Evolutionary conservation across 169 alveolate species (phyloP).

Genomic region (Eimeria praecox): DNA sequence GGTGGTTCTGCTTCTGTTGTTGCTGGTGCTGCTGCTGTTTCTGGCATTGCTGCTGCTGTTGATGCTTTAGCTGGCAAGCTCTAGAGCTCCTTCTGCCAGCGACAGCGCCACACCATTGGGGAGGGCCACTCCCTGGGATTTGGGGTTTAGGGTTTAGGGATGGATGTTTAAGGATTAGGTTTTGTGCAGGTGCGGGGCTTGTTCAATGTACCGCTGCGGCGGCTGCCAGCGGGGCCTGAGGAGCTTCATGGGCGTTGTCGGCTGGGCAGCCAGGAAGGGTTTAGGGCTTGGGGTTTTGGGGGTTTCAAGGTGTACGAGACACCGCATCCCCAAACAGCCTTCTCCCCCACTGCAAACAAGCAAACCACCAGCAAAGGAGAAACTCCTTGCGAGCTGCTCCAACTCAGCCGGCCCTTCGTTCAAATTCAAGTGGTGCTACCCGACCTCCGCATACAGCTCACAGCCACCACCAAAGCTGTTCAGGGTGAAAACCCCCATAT

Average conservation of each 20-base stretch:
- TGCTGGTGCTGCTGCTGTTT: background rate
- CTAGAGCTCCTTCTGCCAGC: background rate
- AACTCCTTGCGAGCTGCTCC: constrained; percentile 1
- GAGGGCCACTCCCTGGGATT: background rate
- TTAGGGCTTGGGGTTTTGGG: background rate
- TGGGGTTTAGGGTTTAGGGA: background rate
- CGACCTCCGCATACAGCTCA: background rate
- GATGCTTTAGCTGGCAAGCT: background rate
- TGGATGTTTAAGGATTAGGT: background rate
- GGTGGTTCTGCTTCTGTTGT: constrained; percentile 9
- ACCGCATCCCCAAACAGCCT: background rate
- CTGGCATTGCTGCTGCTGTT: background rate
- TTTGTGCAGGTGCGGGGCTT: constrained; percentile 77
- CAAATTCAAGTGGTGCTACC: constrained; percentile 19
- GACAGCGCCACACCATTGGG: background rate
- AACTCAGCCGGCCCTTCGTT: constrained; percentile 51
- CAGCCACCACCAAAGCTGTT: constrained; percentile 42
- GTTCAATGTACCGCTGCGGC: constrained; percentile 77
- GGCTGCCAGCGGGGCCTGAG: background rate
- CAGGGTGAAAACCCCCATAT: constrained; percentile 73
- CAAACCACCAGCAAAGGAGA: background rate
- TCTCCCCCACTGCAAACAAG: background rate
- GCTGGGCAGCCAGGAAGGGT: background rate
- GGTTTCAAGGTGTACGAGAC: constrained; percentile 5
- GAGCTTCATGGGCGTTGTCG: constrained; percentile 58